Evolutionary conservation across 2,329 filamentous ascomycete genomes (phyloP), one percentile per base, ranked within the genome.

Genomic region (Fusarium decemcellulare): DNA sequence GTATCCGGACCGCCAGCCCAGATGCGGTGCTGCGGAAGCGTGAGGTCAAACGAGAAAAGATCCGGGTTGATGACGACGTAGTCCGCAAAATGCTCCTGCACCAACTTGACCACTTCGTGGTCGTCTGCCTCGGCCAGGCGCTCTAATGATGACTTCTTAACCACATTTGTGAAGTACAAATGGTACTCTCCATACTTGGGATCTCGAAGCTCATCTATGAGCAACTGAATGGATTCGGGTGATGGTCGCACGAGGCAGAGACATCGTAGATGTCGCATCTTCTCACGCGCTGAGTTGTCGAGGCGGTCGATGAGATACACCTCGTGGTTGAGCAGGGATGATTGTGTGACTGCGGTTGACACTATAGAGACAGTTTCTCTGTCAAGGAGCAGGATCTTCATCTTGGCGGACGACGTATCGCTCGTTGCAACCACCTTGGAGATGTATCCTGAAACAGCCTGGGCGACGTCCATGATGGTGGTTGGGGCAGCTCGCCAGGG

Each of bases 151-250:
- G 96, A 98, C 81, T 99, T 99, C 81, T 97, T 97, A 76, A 96
- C 91, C 63, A 99, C 92, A 79, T 99, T 99, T 85, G 94, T 98
- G 80, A 99, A 97, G 81, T 97, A 98, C 60, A 99, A 88, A 77
- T 97, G 90, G 81, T 99, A 99, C 83, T 99, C 96, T 70, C 96
- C 95, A 75, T 99, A 99, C 78, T 95, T 98, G 6, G 96, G 97
- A 52, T 98, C 95, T 65, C 96, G 89, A 59, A 99, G 87, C 83
- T 99, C 96, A 76, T 99, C 96, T 72, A 99, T 95, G 56, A 99
- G 88, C 67, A 93, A 89, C 77, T 99, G 95, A 76, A 98, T 94
- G 6, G 95, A 97, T 72, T 97, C 94, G 12, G 95, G 88, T 0
- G 95, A 97, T 8, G 96, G 96, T 42, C 97, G 91, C 50, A 99